phyloP scores from a whole-genome alignment of 108 stramenopile genomes.

The Schizochytrium sp. region DNA sequence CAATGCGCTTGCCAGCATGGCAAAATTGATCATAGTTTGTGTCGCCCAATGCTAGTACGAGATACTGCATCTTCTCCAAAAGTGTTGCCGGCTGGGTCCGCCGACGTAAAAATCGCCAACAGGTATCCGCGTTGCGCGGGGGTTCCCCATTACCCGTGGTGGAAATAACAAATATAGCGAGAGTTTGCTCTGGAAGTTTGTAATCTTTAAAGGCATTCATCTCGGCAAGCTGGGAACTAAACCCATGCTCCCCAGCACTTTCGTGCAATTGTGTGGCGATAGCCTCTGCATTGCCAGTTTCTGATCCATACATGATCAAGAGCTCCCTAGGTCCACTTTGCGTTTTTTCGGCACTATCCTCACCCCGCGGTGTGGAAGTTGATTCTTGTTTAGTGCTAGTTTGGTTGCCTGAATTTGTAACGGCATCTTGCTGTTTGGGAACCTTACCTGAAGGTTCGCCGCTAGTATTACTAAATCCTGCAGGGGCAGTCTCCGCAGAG shows the following conservation, averaged over 20 bases:
- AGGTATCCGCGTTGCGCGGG: slow-evolving; percentile 24
- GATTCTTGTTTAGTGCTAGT: neutral
- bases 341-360: slow-evolving; percentile 5
- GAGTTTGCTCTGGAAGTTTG: neutral
- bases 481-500: no score
- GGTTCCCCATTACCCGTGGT: slow-evolving; percentile 57
- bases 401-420: neutral
- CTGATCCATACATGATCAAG: slow-evolving; percentile 63
- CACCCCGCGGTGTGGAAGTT: slow-evolving; percentile 22
- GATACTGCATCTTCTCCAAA: slow-evolving; percentile 74
- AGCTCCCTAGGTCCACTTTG: neutral
- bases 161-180: slow-evolving; percentile 22
- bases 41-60: slow-evolving; percentile 88
- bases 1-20: slow-evolving; percentile 78
- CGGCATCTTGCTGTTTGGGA: neutral
- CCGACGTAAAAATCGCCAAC: slow-evolving; percentile 56
- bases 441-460: neutral
- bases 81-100: slow-evolving; percentile 53
- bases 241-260: neutral
- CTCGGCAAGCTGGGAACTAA: neutral
- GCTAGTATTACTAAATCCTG: neutral
- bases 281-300: slow-evolving; percentile 67
- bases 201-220: neutral
- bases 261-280: slow-evolving; percentile 62
- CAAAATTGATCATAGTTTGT: slow-evolving; percentile 85